phyloP scores from a whole-genome alignment of 148 eudicot genomes.

The Gaultheria prostrata region DNA sequence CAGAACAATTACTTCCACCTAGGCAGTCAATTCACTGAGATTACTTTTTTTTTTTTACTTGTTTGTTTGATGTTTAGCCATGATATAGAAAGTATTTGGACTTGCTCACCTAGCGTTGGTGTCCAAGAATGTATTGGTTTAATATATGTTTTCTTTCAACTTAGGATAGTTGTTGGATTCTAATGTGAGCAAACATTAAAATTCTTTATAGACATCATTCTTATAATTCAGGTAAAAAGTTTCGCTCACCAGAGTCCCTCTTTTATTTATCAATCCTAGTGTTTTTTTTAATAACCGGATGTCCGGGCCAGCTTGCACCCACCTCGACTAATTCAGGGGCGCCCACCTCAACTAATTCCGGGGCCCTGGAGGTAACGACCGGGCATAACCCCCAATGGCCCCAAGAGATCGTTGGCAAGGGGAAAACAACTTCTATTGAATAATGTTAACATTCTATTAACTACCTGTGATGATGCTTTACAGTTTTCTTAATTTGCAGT shows the following conservation, averaged over 20 bases:
- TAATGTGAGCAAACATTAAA: neutral
- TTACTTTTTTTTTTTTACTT: conserved; percentile 1
- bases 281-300: too few species aligned
- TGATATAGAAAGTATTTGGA: neutral
- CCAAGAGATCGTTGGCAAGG: too few species aligned
- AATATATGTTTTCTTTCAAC: neutral
- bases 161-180: neutral
- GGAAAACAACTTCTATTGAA: neutral
- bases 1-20: neutral
- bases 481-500: neutral
- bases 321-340: too few species aligned
- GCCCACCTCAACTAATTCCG: too few species aligned
- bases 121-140: neutral
- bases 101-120: neutral
- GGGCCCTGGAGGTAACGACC: too few species aligned
- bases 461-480: conserved; percentile 2
- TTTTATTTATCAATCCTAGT: neutral
- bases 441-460: neutral
- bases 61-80: neutral
- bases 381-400: too few species aligned
- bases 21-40: neutral
- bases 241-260: neutral
- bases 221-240: neutral
- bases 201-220: neutral
- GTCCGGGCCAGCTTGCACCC: too few species aligned